A percentile compares a stretch with the other conserved stretches of the same genome.
These are phyloP conservation scores for Candida hispaniensis DNA, from an alignment of 805 yeast genomes.

Conservation along the genomic window DNA sequence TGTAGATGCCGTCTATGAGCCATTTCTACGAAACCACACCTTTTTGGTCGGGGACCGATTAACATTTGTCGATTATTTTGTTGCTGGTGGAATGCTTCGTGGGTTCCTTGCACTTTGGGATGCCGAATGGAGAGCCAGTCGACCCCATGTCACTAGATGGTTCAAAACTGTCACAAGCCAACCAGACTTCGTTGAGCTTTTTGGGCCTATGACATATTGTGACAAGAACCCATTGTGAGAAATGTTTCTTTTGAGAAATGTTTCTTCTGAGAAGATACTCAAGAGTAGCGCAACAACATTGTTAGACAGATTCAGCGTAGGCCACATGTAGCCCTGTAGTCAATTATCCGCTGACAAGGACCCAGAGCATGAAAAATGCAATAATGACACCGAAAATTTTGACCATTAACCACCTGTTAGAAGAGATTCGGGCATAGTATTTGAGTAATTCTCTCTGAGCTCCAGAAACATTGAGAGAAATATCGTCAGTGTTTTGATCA, in stretches of 20 bases:
- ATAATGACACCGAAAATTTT: constrained; percentile 82
- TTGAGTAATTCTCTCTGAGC: constrained; percentile 90
- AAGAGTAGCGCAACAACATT: no score
- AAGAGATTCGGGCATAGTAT: constrained; percentile 77
- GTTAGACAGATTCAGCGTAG: no score
- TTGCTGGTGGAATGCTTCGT: constrained; percentile 41
- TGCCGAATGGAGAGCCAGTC: constrained; percentile 47
- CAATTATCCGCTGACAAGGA: constrained; percentile 20
- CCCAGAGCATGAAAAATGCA: constrained; percentile 33
- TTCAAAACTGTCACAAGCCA: constrained; percentile 42
- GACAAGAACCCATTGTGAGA: constrained; percentile 23
- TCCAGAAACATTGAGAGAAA: constrained; percentile 76
- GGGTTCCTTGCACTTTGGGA: constrained; percentile 54
- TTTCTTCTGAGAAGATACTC: no score
- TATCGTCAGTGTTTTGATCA: constrained; percentile 90
- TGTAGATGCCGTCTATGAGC: constrained; percentile 40
- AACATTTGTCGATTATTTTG: constrained; percentile 54
- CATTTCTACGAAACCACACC: constrained; percentile 47
- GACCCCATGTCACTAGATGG: constrained; percentile 64
- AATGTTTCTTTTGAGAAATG: no score
- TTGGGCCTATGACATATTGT: no score
- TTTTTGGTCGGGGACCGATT: constrained; percentile 61
- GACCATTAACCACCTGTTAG: constrained; percentile 84
- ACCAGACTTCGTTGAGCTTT: constrained; percentile 40
- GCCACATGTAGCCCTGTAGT: constrained; percentile 3